phyloP scores from a whole-genome alignment of 1,284 basidiomycete species.

The Porodaedalea pini region DNA sequence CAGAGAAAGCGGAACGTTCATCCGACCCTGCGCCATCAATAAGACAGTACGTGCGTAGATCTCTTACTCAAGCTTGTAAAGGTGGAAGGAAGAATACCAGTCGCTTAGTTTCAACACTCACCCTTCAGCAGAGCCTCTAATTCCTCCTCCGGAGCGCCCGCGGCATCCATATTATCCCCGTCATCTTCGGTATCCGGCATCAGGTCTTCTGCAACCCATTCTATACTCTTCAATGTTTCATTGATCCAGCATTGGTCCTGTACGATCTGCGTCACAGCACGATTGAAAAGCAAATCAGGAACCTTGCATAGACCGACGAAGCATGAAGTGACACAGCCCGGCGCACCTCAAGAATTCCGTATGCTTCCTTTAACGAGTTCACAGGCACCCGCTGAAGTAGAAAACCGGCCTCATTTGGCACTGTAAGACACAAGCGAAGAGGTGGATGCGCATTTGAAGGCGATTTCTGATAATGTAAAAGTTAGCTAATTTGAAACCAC shows the following conservation, averaged over 20 bases:
- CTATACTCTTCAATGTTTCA: slow-evolving; percentile 51
- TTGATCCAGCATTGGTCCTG: slow-evolving; percentile 79
- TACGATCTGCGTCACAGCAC: slow-evolving; percentile 49
- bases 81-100: neutral
- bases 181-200: slow-evolving; percentile 18
- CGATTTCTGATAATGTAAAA: slow-evolving; percentile 43
- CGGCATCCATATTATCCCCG: slow-evolving; percentile 29
- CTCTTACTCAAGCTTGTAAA: neutral
- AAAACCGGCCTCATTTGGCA: slow-evolving; percentile 71
- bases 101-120: slow-evolving; percentile 1
- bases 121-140: slow-evolving; percentile 39
- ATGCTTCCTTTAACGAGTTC: slow-evolving; percentile 63
- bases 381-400: slow-evolving; percentile 65
- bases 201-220: slow-evolving; percentile 54
- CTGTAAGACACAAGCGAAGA: slow-evolving; percentile 57
- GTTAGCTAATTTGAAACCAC: slow-evolving; percentile 1
- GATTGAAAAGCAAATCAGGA: neutral
- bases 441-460: slow-evolving; percentile 62
- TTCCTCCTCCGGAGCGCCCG: slow-evolving; percentile 44
- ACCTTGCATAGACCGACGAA: neutral
- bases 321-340: neutral
- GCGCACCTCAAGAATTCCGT: slow-evolving; percentile 64
- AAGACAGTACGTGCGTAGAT: neutral
- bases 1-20: neutral
- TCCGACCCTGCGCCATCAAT: neutral